These are phyloP conservation scores for Neobulgaria alba DNA, from an alignment of 2,329 filamentous ascomycete species.

Conservation along the genomic window DNA sequence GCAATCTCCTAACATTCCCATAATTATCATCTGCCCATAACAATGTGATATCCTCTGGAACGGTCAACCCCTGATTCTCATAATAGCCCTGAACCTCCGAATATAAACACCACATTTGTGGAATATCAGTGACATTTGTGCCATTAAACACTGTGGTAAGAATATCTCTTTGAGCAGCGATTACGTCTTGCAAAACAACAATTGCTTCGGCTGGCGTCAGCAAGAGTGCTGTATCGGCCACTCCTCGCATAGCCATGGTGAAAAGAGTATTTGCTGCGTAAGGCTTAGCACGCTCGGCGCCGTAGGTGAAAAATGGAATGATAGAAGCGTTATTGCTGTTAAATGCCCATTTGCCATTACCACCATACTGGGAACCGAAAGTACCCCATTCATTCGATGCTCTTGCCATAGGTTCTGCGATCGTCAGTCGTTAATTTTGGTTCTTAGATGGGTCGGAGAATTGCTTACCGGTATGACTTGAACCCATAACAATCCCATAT, in stretches of 20 bases:
- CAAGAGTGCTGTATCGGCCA: slow-evolving; percentile 53
- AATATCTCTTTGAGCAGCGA: slow-evolving; percentile 50
- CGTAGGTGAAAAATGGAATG: slow-evolving; percentile 58
- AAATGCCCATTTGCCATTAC: slow-evolving; percentile 58
- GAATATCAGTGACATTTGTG: slow-evolving; percentile 37
- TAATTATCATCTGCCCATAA: slow-evolving; percentile 65
- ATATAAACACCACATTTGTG: slow-evolving; percentile 67
- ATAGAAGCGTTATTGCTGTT: slow-evolving; percentile 61
- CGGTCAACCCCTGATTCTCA: slow-evolving; percentile 46
- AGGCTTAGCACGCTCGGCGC: slow-evolving; percentile 53
- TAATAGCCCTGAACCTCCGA: slow-evolving; percentile 67
- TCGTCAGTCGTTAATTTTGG: no score
- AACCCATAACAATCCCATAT: slow-evolving; percentile 66
- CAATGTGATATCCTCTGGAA: slow-evolving; percentile 59
- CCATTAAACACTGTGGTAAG: slow-evolving; percentile 46
- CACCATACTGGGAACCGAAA: slow-evolving; percentile 24
- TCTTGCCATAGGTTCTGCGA: slow-evolving; percentile 57
- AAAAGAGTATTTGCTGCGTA: slow-evolving; percentile 57
- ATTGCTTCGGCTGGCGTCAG: slow-evolving; percentile 48
- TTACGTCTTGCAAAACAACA: slow-evolving; percentile 49
- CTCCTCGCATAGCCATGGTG: slow-evolving; percentile 64
- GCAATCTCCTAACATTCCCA: slow-evolving; percentile 56
- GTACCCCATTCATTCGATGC: slow-evolving; percentile 49
- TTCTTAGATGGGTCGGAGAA: not conserved
- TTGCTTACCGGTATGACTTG: slow-evolving; percentile 46